Percentiles rank a stretch among this genome's conserved stretches.
Evolutionary conservation across 192 early-diverging fungal genomes (phyloP).

Genomic region (Backusella mclennaniae): DNA sequence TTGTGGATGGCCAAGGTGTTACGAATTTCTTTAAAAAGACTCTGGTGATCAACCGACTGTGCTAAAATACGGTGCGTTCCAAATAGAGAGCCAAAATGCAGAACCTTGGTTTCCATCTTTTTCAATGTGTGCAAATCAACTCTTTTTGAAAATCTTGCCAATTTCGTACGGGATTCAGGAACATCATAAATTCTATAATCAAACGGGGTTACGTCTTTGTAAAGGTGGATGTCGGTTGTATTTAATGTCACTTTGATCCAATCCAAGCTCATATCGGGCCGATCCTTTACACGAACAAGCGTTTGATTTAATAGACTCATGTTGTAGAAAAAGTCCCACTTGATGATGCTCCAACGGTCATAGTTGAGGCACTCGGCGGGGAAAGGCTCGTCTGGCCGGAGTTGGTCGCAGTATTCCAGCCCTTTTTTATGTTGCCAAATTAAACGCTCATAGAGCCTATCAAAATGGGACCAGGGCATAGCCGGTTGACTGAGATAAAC

Average conservation of each 20-base stretch:
- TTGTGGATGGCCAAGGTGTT: constrained; percentile 46
- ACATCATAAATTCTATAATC: constrained; percentile 57
- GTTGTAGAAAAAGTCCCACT: constrained; percentile 56
- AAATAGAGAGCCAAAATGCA: constrained; percentile 58
- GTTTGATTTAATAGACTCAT: constrained; percentile 37
- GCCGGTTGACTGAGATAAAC: constrained; percentile 51
- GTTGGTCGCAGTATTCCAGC: constrained; percentile 44
- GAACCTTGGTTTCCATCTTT: constrained; percentile 30
- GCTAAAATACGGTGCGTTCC: constrained; percentile 45
- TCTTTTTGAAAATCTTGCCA: constrained; percentile 39
- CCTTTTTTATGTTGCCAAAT: constrained; percentile 52
- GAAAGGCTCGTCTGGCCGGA: constrained; percentile 38
- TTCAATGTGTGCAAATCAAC: constrained; percentile 37
- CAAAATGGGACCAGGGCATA: constrained; percentile 48
- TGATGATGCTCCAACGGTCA: constrained; percentile 48
- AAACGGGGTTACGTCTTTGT: constrained; percentile 44
- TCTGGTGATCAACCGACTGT: constrained; percentile 38
- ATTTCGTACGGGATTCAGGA: constrained; percentile 28
- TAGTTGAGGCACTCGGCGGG: constrained; percentile 56
- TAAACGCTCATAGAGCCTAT: constrained; percentile 48
- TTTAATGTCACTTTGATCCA: constrained; percentile 46
- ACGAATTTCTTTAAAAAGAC: constrained; percentile 36
- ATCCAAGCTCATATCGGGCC: constrained; percentile 44
- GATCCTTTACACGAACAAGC: constrained; percentile 34
- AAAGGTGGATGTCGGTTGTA: constrained; percentile 39